Conservation (phyloP, 495 filamentous ascomycete genomes). For the Jackrogersella multiformis region DNA sequence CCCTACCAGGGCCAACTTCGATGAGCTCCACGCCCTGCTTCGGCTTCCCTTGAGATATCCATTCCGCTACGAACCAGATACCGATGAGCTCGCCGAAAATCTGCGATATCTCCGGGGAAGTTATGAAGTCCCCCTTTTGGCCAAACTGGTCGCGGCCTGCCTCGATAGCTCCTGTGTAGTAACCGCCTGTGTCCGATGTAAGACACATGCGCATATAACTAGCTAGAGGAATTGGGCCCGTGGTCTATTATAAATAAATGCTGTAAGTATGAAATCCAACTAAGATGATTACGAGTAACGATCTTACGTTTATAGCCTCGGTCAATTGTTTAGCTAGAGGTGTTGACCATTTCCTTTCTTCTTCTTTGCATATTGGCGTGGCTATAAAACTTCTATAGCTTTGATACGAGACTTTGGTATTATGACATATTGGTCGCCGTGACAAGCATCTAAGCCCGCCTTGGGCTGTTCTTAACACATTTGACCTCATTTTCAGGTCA, state of each 20-base stretch:
- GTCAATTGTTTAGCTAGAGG: slow-evolving; percentile 85
- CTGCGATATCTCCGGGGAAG: slow-evolving; percentile 96
- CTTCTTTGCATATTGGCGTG: slow-evolving; percentile 55
- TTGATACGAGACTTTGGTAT: slow-evolving; percentile 17
- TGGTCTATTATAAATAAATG: slow-evolving; percentile 65
- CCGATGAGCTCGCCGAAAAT: slow-evolving; percentile 94
- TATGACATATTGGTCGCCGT: slow-evolving; percentile 20
- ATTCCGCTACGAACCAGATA: slow-evolving; percentile 94
- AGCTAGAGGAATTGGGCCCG: slow-evolving; percentile 90
- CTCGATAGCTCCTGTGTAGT: slow-evolving; percentile 80
- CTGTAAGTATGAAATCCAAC: slow-evolving; percentile 6
- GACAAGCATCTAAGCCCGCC: slow-evolving; percentile 36
- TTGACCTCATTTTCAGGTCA: slow-evolving; percentile 39
- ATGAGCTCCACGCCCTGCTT: slow-evolving; percentile 81
- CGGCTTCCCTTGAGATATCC: slow-evolving; percentile 85
- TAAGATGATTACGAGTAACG: background rate
- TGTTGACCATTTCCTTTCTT: slow-evolving; percentile 79
- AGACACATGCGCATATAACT: slow-evolving; percentile 99
- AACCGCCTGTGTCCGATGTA: slow-evolving; percentile 88
- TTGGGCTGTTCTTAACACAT: slow-evolving; percentile 29
- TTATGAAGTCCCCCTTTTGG: slow-evolving; percentile 90
- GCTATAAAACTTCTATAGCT: slow-evolving; percentile 36
- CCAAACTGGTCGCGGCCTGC: slow-evolving; percentile 84
- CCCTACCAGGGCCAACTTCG: slow-evolving; percentile 92
- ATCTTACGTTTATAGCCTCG: slow-evolving; percentile 79